A percentile compares a stretch with the other conserved stretches of the same genome.
Conservation (phyloP, 768 basidiomycete genomes). For the Mycena rebaudengoi region DNA sequence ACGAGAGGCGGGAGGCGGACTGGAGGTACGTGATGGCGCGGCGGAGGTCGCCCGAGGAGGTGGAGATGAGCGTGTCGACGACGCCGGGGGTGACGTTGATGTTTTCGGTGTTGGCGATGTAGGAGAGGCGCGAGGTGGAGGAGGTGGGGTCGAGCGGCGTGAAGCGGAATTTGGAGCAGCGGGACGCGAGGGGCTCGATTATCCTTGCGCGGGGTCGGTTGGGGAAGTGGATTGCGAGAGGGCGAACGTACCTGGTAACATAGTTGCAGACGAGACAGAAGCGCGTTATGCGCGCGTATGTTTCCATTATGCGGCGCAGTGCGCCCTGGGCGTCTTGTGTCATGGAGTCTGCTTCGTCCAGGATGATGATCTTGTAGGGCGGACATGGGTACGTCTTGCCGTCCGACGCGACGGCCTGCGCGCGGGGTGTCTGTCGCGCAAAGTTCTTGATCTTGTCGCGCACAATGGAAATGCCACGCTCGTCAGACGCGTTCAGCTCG, state of each 20-base stretch:
- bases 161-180: slow-evolving; percentile 99
- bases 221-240: not conserved
- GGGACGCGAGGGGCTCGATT: slow-evolving; percentile 97
- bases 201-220: slow-evolving; percentile 67
- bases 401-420: slow-evolving; percentile 76
- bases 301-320: slow-evolving; percentile 98
- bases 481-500: slow-evolving; percentile 98
- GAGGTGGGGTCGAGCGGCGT: slow-evolving; percentile 87
- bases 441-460: slow-evolving; percentile 99
- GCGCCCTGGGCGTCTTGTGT: slow-evolving; percentile 99
- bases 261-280: slow-evolving; percentile 99
- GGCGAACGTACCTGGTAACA: slow-evolving; percentile 81
- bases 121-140: slow-evolving; percentile 74
- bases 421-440: slow-evolving; percentile 90
- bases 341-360: slow-evolving; percentile 99
- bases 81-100: slow-evolving; percentile 67
- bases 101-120: slow-evolving; percentile 83
- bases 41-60: slow-evolving; percentile 92
- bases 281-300: slow-evolving; percentile 94
- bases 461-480: slow-evolving; percentile 96
- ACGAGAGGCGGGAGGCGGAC: slow-evolving; percentile 89
- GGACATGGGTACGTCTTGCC: slow-evolving; percentile 93
- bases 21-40: slow-evolving; percentile 98
- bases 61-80: slow-evolving; percentile 75
- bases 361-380: slow-evolving; percentile 98